These are phyloP conservation scores for Albifimbria verrucaria DNA, from an alignment of 2,329 filamentous ascomycete genomes.

Conservation along the genomic window DNA sequence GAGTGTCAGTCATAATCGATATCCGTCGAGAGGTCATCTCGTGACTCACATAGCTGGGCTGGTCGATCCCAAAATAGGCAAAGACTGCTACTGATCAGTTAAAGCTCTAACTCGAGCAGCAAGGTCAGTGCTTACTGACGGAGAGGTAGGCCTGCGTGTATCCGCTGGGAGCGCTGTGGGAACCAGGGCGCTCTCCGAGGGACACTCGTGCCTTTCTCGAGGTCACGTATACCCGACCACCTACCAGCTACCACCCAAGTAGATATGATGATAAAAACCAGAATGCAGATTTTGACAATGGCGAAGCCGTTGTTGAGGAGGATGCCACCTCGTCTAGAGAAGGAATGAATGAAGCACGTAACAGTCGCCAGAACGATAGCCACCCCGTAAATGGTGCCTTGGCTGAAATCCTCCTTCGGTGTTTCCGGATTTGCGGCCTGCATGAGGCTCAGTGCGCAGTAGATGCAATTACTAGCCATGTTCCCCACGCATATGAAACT, in stretches of 20 bases:
- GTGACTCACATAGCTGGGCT: no score
- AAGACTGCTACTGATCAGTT: no score
- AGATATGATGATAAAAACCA: slow-evolving; percentile 40
- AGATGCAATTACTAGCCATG: slow-evolving; percentile 45
- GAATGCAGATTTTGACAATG: slow-evolving; percentile 43
- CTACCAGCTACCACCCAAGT: slow-evolving; percentile 27
- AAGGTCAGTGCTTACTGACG: no score
- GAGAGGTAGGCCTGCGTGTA: no score
- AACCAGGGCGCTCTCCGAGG: no score
- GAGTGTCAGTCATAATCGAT: no score
- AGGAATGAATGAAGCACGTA: slow-evolving; percentile 45
- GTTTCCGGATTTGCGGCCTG: slow-evolving; percentile 25
- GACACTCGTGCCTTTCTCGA: no score
- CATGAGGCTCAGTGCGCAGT: slow-evolving; percentile 39
- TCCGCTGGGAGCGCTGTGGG: no score
- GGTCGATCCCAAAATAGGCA: no score
- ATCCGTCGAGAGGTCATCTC: no score
- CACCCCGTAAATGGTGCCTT: slow-evolving; percentile 39
- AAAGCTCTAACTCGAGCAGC: no score
- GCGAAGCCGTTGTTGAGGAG: slow-evolving; percentile 49
- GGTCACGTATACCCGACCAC: no score
- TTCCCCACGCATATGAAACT: slow-evolving; percentile 44
- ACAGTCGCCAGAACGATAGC: slow-evolving; percentile 41
- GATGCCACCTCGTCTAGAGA: slow-evolving; percentile 48
- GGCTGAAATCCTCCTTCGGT: slow-evolving; percentile 17